phyloP scores from a whole-genome alignment of 2,329 filamentous ascomycete species.

The Neopestalotiopsis clavispora region DNA sequence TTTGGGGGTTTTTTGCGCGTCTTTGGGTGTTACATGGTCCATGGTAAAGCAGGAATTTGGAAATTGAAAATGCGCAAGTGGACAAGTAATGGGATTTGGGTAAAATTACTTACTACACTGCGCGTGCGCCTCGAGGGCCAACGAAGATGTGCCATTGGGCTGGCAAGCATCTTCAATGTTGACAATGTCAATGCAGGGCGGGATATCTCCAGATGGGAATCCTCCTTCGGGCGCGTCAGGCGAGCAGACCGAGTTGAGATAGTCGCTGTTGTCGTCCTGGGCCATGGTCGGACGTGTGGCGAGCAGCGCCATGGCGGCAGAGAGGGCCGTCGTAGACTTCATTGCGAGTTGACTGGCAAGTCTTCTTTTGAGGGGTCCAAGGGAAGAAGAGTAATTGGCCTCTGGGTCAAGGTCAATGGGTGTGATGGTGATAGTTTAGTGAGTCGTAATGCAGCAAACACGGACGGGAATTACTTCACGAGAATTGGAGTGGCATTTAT shows the following conservation, averaged over 20 bases:
- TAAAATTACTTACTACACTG: conserved; percentile 37
- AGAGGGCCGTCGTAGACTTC: conserved; percentile 4
- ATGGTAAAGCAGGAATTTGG: background rate
- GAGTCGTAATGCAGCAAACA: background rate
- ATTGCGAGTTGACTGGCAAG: background rate
- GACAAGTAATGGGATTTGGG: no score
- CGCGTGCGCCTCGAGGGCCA: conserved; percentile 34
- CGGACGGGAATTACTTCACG: background rate
- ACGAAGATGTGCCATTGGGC: conserved; percentile 34
- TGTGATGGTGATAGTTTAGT: background rate
- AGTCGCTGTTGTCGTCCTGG: conserved; percentile 11
- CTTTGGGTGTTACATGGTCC: background rate
- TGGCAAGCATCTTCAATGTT: conserved; percentile 36
- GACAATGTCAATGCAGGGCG: conserved; percentile 36
- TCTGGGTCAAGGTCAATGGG: background rate
- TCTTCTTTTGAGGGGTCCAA: background rate
- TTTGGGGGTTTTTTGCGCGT: background rate
- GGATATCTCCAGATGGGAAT: conserved; percentile 14
- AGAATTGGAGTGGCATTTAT: background rate
- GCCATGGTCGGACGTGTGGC: conserved; percentile 9
- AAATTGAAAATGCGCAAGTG: background rate
- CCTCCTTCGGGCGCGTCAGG: conserved; percentile 16
- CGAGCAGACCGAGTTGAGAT: conserved; percentile 20
- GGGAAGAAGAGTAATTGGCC: background rate
- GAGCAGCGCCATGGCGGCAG: conserved; percentile 16